A percentile compares a stretch with the other conserved stretches of the same genome.
Conservation (phyloP, 169 alveolate species). For the Babesia bigemina region DNA sequence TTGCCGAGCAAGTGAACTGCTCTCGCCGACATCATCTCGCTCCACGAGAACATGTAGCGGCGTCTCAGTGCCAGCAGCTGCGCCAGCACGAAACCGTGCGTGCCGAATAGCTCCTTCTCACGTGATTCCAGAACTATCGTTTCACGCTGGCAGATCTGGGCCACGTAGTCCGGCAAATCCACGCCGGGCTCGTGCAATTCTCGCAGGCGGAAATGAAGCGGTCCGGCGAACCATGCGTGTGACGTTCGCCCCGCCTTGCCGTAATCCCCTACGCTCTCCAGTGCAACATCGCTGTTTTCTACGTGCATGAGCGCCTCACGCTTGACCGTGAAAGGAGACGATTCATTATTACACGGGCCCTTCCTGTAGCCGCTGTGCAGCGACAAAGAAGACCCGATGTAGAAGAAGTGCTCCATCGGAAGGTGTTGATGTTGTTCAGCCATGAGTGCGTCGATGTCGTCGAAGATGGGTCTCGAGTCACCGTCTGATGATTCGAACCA, state of each 20-base stretch:
- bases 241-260: conserved; percentile 37
- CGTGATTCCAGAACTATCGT: conserved; percentile 37
- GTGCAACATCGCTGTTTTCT: conserved; percentile 24
- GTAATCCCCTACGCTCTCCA: conserved; percentile 21
- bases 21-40: conserved; percentile 39
- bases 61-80: conserved; percentile 24
- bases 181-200: conserved; percentile 7
- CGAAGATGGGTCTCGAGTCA: conserved; percentile 11
- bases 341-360: neutral
- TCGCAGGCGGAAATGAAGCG: conserved; percentile 24
- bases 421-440: conserved; percentile 15
- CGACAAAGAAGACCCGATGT: conserved; percentile 27
- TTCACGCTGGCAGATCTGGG: conserved; percentile 47
- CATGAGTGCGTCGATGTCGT: conserved; percentile 32
- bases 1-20: conserved; percentile 45
- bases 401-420: conserved; percentile 55
- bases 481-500: conserved; percentile 38
- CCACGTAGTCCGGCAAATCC: conserved; percentile 32
- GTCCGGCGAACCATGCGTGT: conserved; percentile 58
- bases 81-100: conserved; percentile 33
- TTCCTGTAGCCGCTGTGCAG: conserved; percentile 5
- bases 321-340: neutral
- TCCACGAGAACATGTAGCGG: conserved; percentile 35
- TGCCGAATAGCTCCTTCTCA: conserved; percentile 60
- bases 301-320: conserved; percentile 29